Evolutionary conservation across 2,329 filamentous ascomycete genomes (phyloP).

Genomic region (Xylariaceae sp.): DNA sequence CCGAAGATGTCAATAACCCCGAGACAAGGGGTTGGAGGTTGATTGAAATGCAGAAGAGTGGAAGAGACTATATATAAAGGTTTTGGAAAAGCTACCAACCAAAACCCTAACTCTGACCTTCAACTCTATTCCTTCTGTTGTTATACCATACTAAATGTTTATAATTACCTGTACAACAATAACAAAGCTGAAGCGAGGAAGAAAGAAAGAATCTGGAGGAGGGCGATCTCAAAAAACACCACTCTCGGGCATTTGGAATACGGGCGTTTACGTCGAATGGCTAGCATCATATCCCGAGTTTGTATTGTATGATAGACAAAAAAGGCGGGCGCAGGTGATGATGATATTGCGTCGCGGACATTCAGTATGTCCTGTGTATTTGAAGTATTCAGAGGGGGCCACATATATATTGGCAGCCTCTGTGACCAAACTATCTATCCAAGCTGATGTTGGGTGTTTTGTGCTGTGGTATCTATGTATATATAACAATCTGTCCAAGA

Average conservation of each 20-base stretch:
- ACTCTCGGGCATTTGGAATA: conserved; percentile 26
- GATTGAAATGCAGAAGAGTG: conserved; percentile 98
- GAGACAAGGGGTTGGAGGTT: conserved; percentile 96
- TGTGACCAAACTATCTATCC: conserved; percentile 2
- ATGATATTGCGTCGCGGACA: conserved; percentile 8
- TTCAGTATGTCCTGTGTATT: conserved; percentile 14
- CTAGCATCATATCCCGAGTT: conserved; percentile 16
- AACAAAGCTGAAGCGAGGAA: conserved; percentile 16
- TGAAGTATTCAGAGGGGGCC: conserved; percentile 3
- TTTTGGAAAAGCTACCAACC: too few relatives aligned
- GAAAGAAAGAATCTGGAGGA: conserved; percentile 10
- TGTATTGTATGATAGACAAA: conserved; percentile 30
- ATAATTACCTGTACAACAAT: conserved; percentile 31
- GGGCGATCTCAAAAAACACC: conserved; percentile 25
- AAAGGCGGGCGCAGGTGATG: conserved; percentile 18
- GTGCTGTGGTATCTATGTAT: too few relatives aligned
- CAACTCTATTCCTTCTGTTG: conserved; percentile 9
- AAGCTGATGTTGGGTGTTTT: too few relatives aligned
- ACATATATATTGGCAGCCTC: conserved; percentile 3
- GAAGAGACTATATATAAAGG: conserved; percentile 70
- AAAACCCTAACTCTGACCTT: too few relatives aligned
- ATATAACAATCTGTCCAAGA: background rate
- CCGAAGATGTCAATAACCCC: conserved; percentile 94
- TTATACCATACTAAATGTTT: conserved; percentile 23
- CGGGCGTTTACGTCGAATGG: conserved; percentile 21